Evolutionary conservation across 106 monocot species (phyloP), one percentile per base, ranked within the genome.

Genomic region (Agapanthus africanus): DNA sequence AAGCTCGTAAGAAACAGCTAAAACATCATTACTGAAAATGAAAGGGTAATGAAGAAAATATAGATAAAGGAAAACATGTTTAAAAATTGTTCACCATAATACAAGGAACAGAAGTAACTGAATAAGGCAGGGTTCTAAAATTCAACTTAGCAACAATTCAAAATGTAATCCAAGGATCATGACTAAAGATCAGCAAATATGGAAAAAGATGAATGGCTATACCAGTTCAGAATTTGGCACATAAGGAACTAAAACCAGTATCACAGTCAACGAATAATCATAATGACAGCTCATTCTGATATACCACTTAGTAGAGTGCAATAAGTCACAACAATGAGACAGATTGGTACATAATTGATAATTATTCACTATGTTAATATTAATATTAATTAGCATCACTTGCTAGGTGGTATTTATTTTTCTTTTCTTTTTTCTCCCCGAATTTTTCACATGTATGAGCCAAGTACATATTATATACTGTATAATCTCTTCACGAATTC

Each of bases 161-260:
- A 56, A 19, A 50, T 2, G 8, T 56, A 28, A 56, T 56, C 9
- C 14, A 10, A 50, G 28, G 56, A 56, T n/a, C n/a, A n/a, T n/a
- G n/a, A n/a, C n/a, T n/a, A n/a, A n/a, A n/a, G n/a, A n/a, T 56
- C 56, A 56, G 56, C 8, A 56, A 56, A 56, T 11, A 56, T 56
- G n/a, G 56, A 26, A 27, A 56, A 56, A 19, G 28, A n/a, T n/a
- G n/a, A 27, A 23, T 0, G 30, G 56, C 15, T 56, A 10, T 28
- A 61, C 1, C 61, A 61, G 61, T 61, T 61, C 35, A 34, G 35
- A 61, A 3, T 18, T 61, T 61, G 35, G 61, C 35, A 7, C 5
- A 28, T 30, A 28, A 28, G 30, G 15, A 23, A 21, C 21, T 4
- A 52, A 6, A 11, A 47, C 16, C 15, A 47, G 6, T 21, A 52